Evolutionary conservation across 2,329 filamentous ascomycete species (phyloP), one percentile per base, ranked within the genome.

Genomic region (Hypoxylon sp.): DNA sequence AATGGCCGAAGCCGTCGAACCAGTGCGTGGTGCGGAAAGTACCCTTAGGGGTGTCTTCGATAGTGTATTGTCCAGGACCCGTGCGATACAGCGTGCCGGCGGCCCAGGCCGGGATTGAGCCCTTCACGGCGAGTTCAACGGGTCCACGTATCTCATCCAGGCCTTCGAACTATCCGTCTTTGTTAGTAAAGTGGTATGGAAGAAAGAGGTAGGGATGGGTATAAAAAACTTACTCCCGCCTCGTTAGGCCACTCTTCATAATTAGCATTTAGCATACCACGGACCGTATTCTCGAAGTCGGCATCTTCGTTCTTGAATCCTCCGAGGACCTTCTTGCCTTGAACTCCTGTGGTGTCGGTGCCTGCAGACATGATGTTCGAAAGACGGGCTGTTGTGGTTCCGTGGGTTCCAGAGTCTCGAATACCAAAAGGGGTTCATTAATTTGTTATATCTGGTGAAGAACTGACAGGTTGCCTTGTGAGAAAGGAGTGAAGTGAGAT

Each of bases 1-100:
- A 84, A 61, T 92, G 87, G 2, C 88, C 86, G 65, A 93, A 89
- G 5, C 91, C 91, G 76, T 96, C 93, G 72, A 96, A 96, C 93
- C 93, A 96, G 77, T 96, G 92, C 0, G 85, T 87, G 11, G 90
- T 83, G 32, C 84, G 82, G 74, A 90, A 89, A 0, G 84, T 87
- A n/a, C 89, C 88, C 2, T 83, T 83, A 2, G 86, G 79, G 0
- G 88, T 89, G 47, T 81, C 77, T n/a, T 89, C 83, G 2, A 93
- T 80, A 39, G 86, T 85, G 76, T 86, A 88, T 29, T 87, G 84
- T 0, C 92, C 91, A 0, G 92, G 92, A 0, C 93, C 93, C 0
- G 91, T 94, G 24, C 93, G 87, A 78, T 91, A 95, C 0, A 96
- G 83, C 1, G 87, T 84, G 1, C 93, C 93, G 2, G 91, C 89